These are phyloP conservation scores for Aspergillus tamarii DNA, from an alignment of 2,329 filamentous ascomycete species.

Conservation along the genomic window DNA sequence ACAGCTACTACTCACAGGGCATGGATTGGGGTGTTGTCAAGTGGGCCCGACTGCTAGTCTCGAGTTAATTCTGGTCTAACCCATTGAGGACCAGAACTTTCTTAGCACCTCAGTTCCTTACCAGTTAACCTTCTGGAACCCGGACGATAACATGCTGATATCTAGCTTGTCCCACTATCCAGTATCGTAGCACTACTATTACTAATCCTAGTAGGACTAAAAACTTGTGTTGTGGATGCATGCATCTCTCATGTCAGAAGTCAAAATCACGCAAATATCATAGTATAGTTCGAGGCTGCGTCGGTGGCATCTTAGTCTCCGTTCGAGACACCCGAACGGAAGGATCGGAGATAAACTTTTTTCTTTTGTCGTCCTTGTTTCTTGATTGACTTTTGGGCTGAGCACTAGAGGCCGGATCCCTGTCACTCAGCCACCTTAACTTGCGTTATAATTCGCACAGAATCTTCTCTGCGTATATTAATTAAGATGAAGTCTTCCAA, in stretches of 20 bases:
- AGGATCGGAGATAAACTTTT: slow-evolving; percentile 2
- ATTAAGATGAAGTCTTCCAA: not conserved
- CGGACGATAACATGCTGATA: not conserved
- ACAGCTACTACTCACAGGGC: not conserved
- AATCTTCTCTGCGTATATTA: not conserved
- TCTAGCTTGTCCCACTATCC: not conserved
- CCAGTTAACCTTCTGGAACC: not conserved
- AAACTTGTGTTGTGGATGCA: not conserved
- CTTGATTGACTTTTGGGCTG: not conserved
- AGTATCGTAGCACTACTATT: not conserved
- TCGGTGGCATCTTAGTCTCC: not conserved
- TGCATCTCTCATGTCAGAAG: not conserved
- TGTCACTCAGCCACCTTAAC: not conserved
- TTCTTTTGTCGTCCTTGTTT: not conserved
- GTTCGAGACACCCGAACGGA: not conserved
- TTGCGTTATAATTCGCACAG: not conserved
- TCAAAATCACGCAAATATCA: not conserved
- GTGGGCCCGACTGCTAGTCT: not conserved
- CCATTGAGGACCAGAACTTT: not conserved
- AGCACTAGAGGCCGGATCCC: not conserved
- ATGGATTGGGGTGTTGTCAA: not conserved
- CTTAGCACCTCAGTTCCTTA: not conserved
- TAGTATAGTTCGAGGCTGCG: not conserved
- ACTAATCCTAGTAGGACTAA: not conserved
- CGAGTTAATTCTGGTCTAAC: not conserved